Percentiles rank a stretch among this genome's conserved stretches.
These are phyloP conservation scores for Aspergillus versicolor DNA, from an alignment of 2,329 filamentous ascomycete genomes.

Conservation along the genomic window DNA sequence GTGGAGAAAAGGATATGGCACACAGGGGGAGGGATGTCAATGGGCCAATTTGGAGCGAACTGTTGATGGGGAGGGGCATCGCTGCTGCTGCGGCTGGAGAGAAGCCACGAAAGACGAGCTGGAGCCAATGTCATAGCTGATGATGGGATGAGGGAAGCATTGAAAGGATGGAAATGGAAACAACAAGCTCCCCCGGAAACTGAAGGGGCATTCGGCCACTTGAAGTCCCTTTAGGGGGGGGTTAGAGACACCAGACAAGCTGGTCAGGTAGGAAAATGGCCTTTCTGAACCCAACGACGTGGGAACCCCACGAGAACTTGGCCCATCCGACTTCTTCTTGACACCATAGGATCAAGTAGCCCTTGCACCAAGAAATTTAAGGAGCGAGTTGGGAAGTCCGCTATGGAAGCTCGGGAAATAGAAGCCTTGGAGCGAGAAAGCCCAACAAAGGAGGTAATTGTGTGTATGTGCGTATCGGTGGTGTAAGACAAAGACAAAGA, in stretches of 20 bases:
- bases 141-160: background rate
- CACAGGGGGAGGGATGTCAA: conserved; percentile 3
- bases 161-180: background rate
- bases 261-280: background rate
- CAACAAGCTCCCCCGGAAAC: background rate
- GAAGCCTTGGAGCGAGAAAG: background rate
- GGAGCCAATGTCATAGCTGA: background rate
- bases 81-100: conserved; percentile 2
- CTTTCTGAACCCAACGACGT: background rate
- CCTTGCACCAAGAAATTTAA: background rate
- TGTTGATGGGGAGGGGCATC: conserved; percentile 3
- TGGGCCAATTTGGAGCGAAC: background rate
- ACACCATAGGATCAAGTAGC: background rate
- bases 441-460: background rate
- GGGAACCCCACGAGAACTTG: background rate
- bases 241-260: too few relatives aligned
- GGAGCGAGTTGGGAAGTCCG: background rate
- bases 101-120: conserved; percentile 3
- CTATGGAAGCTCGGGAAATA: background rate
- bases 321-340: background rate
- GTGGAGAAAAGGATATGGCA: conserved; percentile 9
- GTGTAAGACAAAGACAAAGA: background rate
- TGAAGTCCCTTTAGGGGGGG: too few relatives aligned
- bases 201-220: too few relatives aligned
- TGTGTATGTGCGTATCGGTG: background rate